Evolutionary conservation across 495 filamentous ascomycete species (phyloP).

Genomic region (Neurospora sp.): DNA sequence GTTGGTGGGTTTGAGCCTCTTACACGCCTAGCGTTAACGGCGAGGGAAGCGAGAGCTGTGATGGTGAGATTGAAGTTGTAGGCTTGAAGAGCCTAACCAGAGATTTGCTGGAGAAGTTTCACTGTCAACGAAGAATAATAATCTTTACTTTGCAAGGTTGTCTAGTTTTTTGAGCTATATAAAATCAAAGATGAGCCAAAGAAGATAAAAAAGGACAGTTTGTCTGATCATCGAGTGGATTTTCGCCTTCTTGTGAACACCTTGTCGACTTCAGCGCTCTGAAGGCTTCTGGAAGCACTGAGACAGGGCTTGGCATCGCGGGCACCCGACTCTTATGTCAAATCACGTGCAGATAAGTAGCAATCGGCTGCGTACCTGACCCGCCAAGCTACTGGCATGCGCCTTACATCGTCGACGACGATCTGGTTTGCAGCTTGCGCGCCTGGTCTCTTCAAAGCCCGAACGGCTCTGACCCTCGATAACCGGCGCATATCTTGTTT

Average conservation of each 20-base stretch:
- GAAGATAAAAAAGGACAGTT: slow-evolving; percentile 24
- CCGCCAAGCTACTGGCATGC: neutral
- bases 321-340: too few species aligned
- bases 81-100: neutral
- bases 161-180: too few species aligned
- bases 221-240: neutral
- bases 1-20: neutral
- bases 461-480: neutral
- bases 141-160: too few species aligned
- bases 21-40: neutral
- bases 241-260: slow-evolving; percentile 5
- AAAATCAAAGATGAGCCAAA: slow-evolving; percentile 10
- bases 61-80: neutral
- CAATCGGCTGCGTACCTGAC: neutral
- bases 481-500: neutral
- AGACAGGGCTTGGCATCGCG: too few species aligned
- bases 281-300: neutral
- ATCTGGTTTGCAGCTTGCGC: neutral
- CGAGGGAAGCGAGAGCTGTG: neutral
- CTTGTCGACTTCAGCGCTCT: neutral
- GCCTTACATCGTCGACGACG: neutral
- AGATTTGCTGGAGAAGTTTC: neutral
- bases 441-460: neutral
- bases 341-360: neutral
- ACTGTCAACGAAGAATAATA: neutral